Conservation (phyloP, 305 asterid species). For the Fraxinus albicans region DNA sequence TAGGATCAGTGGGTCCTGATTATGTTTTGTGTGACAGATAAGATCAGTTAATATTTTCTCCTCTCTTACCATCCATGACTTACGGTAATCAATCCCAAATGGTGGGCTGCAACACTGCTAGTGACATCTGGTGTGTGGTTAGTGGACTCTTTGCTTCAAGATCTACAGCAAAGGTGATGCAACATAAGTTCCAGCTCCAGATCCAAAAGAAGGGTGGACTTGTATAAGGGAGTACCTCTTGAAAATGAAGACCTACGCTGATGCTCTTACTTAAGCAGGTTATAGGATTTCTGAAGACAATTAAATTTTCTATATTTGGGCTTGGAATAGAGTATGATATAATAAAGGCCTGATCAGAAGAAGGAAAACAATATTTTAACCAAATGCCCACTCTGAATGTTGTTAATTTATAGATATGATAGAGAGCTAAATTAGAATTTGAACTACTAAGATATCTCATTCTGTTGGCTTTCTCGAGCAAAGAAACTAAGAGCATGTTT, state of each 20-base stretch:
- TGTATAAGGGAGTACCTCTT: background rate
- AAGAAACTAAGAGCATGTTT: background rate
- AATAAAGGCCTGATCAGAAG: background rate
- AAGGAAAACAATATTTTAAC: background rate
- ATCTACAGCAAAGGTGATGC: background rate
- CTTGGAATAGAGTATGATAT: background rate
- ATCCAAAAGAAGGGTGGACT: background rate
- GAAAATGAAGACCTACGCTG: background rate
- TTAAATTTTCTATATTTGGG: background rate
- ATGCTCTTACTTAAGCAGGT: background rate
- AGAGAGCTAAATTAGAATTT: background rate
- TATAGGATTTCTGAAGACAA: background rate
- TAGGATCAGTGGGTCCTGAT: background rate
- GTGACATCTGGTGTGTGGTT: background rate
- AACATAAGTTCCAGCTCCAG: background rate
- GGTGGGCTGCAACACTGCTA: background rate
- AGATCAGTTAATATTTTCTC: background rate
- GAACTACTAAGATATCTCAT: conserved; percentile 3
- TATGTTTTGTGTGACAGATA: background rate
- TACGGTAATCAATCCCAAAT: background rate
- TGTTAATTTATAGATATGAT: background rate
- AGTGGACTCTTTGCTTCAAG: background rate
- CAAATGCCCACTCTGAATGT: background rate
- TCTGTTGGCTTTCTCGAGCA: background rate
- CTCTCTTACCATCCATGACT: background rate